phyloP scores from a whole-genome alignment of 2,329 filamentous ascomycete species.

The Aspergillus chevalieri region DNA sequence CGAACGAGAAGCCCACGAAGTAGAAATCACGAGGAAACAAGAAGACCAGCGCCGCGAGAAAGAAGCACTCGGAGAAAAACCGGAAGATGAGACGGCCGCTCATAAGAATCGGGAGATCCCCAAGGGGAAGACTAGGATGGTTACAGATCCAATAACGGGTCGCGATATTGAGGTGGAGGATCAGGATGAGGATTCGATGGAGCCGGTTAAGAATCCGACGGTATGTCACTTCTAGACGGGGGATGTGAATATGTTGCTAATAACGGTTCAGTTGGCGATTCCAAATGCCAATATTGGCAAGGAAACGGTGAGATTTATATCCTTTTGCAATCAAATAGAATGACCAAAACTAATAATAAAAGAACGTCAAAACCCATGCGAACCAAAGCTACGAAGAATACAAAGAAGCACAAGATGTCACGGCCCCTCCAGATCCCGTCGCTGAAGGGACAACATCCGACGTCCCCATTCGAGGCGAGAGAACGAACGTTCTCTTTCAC shows the following conservation, averaged over 20 bases:
- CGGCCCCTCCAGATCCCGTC: conserved; percentile 81
- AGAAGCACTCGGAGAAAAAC: conserved; percentile 26
- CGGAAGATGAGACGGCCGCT: conserved; percentile 41
- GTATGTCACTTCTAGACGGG: conserved; percentile 37
- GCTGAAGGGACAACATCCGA: conserved; percentile 78
- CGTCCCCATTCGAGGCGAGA: conserved; percentile 91
- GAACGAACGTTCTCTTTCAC: conserved; percentile 93
- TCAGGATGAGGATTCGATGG: conserved; percentile 63
- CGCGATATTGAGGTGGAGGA: conserved; percentile 81
- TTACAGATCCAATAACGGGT: conserved; percentile 84
- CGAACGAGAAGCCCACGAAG: conserved; percentile 48
- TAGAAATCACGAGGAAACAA: conserved; percentile 43
- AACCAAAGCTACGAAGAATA: conserved; percentile 73
- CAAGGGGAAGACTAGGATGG: conserved; percentile 48
- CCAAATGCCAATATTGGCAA: conserved; percentile 85
- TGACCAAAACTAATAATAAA: conserved; percentile 4
- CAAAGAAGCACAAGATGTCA: conserved; percentile 77
- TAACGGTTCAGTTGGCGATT: conserved; percentile 58
- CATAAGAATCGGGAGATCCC: conserved; percentile 44
- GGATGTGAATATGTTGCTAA: background rate
- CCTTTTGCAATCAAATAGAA: background rate
- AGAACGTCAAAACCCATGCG: conserved; percentile 63
- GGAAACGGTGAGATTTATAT: conserved; percentile 47
- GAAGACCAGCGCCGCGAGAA: conserved; percentile 55
- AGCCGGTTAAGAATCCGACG: conserved; percentile 64